These are phyloP conservation scores for Pyrenochaeta sp. DNA, from an alignment of 2,329 filamentous ascomycete species.

Conservation along the genomic window DNA sequence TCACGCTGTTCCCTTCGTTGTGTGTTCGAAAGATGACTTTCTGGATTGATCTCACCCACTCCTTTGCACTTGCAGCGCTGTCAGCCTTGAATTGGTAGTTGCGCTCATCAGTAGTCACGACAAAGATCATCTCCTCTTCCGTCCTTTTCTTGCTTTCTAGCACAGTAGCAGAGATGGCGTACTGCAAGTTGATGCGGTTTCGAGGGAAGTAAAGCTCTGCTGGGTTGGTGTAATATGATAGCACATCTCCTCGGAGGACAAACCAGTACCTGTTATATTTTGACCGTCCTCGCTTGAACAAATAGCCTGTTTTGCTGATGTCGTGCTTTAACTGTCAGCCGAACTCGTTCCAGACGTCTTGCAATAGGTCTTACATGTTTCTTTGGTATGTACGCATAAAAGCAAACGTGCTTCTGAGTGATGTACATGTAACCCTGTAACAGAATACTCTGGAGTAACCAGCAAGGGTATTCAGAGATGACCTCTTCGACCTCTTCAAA, in stretches of 20 bases:
- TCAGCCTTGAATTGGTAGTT: slow-evolving; percentile 91
- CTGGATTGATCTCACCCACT: slow-evolving; percentile 95
- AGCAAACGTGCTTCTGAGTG: slow-evolving; percentile 90
- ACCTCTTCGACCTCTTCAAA: slow-evolving; percentile 85
- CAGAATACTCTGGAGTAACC: slow-evolving; percentile 88
- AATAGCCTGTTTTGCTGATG: slow-evolving; percentile 83
- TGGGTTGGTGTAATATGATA: slow-evolving; percentile 86
- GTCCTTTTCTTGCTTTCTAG: slow-evolving; percentile 71
- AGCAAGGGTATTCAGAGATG: slow-evolving; percentile 91
- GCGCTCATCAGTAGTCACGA: slow-evolving; percentile 80
- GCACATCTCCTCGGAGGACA: slow-evolving; percentile 85
- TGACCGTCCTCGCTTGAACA: slow-evolving; percentile 86
- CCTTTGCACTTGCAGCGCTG: slow-evolving; percentile 84
- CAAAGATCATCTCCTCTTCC: slow-evolving; percentile 79
- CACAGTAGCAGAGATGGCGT: slow-evolving; percentile 85
- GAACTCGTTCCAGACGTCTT: neutral
- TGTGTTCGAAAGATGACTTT: slow-evolving; percentile 95
- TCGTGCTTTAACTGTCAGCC: slow-evolving; percentile 40
- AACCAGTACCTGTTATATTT: slow-evolving; percentile 97
- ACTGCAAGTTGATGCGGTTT: slow-evolving; percentile 89
- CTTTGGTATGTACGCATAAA: slow-evolving; percentile 96
- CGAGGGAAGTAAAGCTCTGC: slow-evolving; percentile 90
- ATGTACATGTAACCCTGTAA: slow-evolving; percentile 97
- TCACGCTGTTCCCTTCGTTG: slow-evolving; percentile 96
- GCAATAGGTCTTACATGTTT: slow-evolving; percentile 69